phyloP scores from a whole-genome alignment of 805 yeast species.

The Wickerhamomyces xylosicus region DNA sequence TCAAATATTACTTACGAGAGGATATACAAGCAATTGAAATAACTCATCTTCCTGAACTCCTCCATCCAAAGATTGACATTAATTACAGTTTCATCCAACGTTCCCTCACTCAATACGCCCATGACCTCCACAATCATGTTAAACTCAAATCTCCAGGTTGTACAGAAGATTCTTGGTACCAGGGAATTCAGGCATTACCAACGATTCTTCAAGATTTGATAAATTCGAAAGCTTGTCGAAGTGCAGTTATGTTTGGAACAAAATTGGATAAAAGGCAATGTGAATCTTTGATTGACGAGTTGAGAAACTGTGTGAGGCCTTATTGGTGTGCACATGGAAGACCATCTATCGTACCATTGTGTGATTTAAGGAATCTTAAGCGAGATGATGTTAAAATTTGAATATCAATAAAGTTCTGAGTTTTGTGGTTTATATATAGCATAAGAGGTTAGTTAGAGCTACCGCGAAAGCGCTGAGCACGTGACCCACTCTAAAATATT shows the following conservation, averaged over 20 bases:
- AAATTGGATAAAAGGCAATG: conserved; percentile 33
- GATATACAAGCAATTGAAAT: too few species aligned
- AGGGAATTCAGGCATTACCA: conserved; percentile 35
- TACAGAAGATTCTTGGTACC: conserved; percentile 28
- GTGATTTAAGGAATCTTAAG: conserved; percentile 12
- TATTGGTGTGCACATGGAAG: conserved; percentile 84
- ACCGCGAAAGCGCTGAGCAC: too few species aligned
- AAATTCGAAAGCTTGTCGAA: conserved; percentile 56
- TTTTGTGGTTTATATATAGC: too few species aligned
- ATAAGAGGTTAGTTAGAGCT: too few species aligned
- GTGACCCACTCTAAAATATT: too few species aligned
- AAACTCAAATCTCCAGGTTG: conserved; percentile 14
- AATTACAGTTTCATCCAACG: conserved; percentile 23
- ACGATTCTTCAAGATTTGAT: conserved; percentile 36
- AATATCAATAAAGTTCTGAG: neutral
- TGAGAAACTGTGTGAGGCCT: conserved; percentile 46
- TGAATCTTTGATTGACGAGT: conserved; percentile 26
- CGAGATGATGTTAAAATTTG: neutral
- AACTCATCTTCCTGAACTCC: conserved; percentile 34
- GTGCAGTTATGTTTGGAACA: conserved; percentile 67
- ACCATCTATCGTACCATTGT: conserved; percentile 56
- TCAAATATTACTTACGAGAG: conserved; percentile 22
- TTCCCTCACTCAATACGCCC: conserved; percentile 32
- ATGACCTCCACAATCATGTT: conserved; percentile 27
- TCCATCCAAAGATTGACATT: conserved; percentile 23